phyloP scores from a whole-genome alignment of 345 rosid genomes.

The Camelina laxa region DNA sequence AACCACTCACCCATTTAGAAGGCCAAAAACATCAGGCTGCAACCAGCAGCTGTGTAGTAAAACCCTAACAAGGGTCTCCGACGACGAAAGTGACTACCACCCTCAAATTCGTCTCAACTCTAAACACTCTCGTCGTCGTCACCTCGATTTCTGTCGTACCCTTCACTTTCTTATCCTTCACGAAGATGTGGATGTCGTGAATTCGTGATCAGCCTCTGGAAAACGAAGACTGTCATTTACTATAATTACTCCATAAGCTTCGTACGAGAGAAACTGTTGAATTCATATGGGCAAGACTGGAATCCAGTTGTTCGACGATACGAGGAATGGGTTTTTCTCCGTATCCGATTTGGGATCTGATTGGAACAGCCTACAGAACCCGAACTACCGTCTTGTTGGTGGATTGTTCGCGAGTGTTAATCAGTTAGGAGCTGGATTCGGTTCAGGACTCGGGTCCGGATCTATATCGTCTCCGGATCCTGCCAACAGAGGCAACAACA shows the following conservation, averaged over 20 bases:
- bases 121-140: background rate
- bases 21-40: slow-evolving; percentile 18
- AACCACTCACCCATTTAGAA: slow-evolving; percentile 34
- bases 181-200: slow-evolving; percentile 10
- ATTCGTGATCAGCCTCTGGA: background rate
- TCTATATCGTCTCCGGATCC: slow-evolving; percentile 46
- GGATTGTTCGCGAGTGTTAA: slow-evolving; percentile 85
- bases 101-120: background rate
- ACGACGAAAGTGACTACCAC: slow-evolving; percentile 28
- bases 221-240: background rate
- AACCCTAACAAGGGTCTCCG: slow-evolving; percentile 34
- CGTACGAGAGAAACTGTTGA: background rate
- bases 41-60: background rate
- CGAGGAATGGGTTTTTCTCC: slow-evolving; percentile 58
- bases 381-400: slow-evolving; percentile 49
- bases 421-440: slow-evolving; percentile 74
- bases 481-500: slow-evolving; percentile 37
- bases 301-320: slow-evolving; percentile 63
- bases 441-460: slow-evolving; percentile 45
- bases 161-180: background rate
- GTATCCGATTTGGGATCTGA: slow-evolving; percentile 62
- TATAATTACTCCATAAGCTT: background rate
- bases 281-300: slow-evolving; percentile 58
- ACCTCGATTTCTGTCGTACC: background rate
- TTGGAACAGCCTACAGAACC: slow-evolving; percentile 48